Percentiles rank a stretch among this genome's conserved stretches.
phyloP scores from a whole-genome alignment of 208 protist species.

The Novymonas esmeraldas region DNA sequence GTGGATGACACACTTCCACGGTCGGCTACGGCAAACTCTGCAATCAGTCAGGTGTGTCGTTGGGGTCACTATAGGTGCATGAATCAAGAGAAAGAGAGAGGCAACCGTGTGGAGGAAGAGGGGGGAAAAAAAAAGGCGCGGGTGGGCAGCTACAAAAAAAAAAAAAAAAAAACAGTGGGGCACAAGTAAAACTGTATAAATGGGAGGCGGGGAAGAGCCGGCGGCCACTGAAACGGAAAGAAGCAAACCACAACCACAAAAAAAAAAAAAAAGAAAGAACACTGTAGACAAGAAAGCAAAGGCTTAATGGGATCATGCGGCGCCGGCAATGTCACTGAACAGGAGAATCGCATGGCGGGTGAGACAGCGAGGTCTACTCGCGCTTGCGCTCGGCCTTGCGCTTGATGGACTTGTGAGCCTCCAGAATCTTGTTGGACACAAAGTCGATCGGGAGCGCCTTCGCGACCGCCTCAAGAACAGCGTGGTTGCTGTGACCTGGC shows the following conservation, averaged over 20 bases:
- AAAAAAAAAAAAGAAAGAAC: too few species aligned
- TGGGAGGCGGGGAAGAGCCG: too few species aligned
- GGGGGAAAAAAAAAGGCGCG: too few species aligned
- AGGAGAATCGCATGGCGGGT: too few species aligned
- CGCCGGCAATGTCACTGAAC: neutral
- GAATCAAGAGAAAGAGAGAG: too few species aligned
- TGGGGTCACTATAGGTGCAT: too few species aligned
- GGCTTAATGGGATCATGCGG: neutral
- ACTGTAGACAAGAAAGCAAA: neutral
- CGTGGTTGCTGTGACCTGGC: conserved; percentile 70
- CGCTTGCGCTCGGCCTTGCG: conserved; percentile 35
- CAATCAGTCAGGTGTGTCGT: neutral
- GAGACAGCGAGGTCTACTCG: conserved; percentile 3
- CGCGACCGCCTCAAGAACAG: conserved; percentile 42
- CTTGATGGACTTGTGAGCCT: conserved; percentile 50
- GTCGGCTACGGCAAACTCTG: neutral
- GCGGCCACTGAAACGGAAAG: too few species aligned
- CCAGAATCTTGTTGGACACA: conserved; percentile 39
- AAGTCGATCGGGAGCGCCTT: conserved; percentile 35
- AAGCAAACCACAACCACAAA: too few species aligned
- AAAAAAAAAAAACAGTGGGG: too few species aligned
- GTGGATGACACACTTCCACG: neutral
- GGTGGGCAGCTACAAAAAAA: too few species aligned
- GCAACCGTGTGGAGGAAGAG: too few species aligned
- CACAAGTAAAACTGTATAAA: too few species aligned